Evolutionary conservation across 257 asterid genomes (phyloP), one percentile per base, ranked within the genome.

Genomic region (Gynochthodes officinalis): DNA sequence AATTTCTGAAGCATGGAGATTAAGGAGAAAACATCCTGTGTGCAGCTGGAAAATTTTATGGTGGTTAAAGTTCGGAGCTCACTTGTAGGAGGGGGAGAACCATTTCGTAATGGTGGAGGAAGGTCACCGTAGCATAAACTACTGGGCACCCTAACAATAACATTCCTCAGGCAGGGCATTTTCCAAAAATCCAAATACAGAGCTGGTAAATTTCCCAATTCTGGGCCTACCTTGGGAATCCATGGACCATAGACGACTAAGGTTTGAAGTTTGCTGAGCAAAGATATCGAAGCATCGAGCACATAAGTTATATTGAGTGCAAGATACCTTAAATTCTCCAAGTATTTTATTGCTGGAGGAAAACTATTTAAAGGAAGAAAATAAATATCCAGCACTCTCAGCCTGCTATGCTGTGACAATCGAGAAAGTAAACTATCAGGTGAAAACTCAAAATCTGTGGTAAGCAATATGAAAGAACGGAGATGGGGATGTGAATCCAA

Each of bases 361-460:
- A 84, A 84, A 33, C 42, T 53, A 18, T 37, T 70, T 70, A 81
- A 81, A 14, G 57, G 58, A 40, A 42, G 72, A 67, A 60, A 77
- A 21, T 64, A 50, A 8, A 82, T 43, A 55, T 84, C 88, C 64
- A 81, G 57, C 23, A 81, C 77, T 61, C 82, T 81, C 1, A 84
- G 73, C 79, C 77, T 61, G 75, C 70, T 74, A 64, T 81, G 74
- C 9, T 55, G 63, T 70, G 74, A 23, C 7, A 50, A 40, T 21
- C n/a, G 21, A 9, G 64, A 28, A 42, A 40, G 35, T 50, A 62
- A 14, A 23, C 32, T 27, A 52, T 49, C 4, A 7, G 77, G 55
- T 0, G 27, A n/a, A 14, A 73, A 63, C 35, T 32, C 58, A 14
- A 15, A 43, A 40, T 67, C 76, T 7, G 30, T 0, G 0, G 46